Evolutionary conservation across 768 basidiomycete genomes (phyloP), one percentile per base, ranked within the genome.

Genomic region (Psilocybe sp.): DNA sequence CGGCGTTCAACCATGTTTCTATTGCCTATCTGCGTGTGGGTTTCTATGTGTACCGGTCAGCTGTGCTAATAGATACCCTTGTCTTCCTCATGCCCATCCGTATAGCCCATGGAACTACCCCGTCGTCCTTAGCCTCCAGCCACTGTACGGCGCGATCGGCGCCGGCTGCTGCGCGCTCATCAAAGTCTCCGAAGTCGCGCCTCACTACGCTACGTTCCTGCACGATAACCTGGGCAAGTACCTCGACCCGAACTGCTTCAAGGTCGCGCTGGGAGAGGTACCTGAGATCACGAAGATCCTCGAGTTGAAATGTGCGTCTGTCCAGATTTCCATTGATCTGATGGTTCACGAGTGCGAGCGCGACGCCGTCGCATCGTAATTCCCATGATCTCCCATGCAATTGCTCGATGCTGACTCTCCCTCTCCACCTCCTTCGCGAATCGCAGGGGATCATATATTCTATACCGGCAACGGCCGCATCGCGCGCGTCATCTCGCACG

Each of bases 71-170:
- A 28, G 23, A 28, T 7, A 28, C 23, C 23, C 23, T 44, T 34
- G n/a, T n/a, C n/a, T n/a, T n/a, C n/a, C n/a, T n/a, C n/a, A n/a
- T n/a, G n/a, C n/a, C n/a, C n/a, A n/a, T n/a, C n/a, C n/a, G n/a
- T 13, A 77, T 55, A 85, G 83, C 14, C 83, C 83, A 2, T 86
- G 83, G 82, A 87, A 87, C 58, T 87, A 80, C 55, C 85, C 85
- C 0, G 58, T 81, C 44, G 66, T 80, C 9, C 72, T 85, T 31
- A 70, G 66, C 60, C 62, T 87, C 5, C 75, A 77, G 35, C 85
- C 87, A 3, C 66, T 85, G 16, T 71, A 78, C 44, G 88, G 87
- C 4, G 89, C 89, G 1, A 85, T 92, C 43, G 74, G 86, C 0
- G 87, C 87, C 1, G 89, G 89, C 0, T 87, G 84, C 57, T 75